Evolutionary conservation across 768 basidiomycete species (phyloP), one percentile per base, ranked within the genome.

Genomic region (Termitomyces sp.): DNA sequence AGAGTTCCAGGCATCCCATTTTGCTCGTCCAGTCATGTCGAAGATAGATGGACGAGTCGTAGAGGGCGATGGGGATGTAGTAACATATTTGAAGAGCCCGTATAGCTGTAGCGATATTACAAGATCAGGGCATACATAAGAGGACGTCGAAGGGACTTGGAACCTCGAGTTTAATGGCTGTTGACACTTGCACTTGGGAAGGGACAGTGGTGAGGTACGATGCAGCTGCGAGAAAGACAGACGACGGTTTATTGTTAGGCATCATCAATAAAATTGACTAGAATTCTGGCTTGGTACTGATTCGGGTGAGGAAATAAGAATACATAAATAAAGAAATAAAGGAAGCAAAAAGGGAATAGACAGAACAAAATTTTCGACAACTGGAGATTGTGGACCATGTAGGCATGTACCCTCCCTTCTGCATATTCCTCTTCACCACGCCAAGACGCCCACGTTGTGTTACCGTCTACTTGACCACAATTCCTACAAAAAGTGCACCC

Each of bases 1-100:
- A 12, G 74, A 67, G 52, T 68, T 79, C 92, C 92, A 94, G 2
- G 91, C 89, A 70, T 94, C 91, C 92, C 92, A 94, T 70, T 94
- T 94, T 2, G 91, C 91, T 20, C 90, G 79, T 15, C 88, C 91
- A 2, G 87, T 80, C 73, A 90, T 79, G 66, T 94, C 91, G 70
- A 94, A 90, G 46, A 94, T 76, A 25, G 85, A 87, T 3, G 92
- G 92, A 3, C 88, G 83, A 14, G 84, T 69, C 36, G 77, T 78
- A 43, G 74, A 77, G 12, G 92, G 92, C 4, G 52, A 62, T 5
- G 73, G 71, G 1, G 87, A 80, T 25, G 85, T 80, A 10, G 87
- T 92, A 20, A 92, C 72, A 71, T 77, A 83, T 71, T 94, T 94
- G 84, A 85, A 94, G 59, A 94, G 76, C 58, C 88, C 91, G 73